A percentile compares a stretch with the other conserved stretches of the same genome.
phyloP scores from a whole-genome alignment of 2,329 filamentous ascomycete species.

The Talaromyces piceae region DNA sequence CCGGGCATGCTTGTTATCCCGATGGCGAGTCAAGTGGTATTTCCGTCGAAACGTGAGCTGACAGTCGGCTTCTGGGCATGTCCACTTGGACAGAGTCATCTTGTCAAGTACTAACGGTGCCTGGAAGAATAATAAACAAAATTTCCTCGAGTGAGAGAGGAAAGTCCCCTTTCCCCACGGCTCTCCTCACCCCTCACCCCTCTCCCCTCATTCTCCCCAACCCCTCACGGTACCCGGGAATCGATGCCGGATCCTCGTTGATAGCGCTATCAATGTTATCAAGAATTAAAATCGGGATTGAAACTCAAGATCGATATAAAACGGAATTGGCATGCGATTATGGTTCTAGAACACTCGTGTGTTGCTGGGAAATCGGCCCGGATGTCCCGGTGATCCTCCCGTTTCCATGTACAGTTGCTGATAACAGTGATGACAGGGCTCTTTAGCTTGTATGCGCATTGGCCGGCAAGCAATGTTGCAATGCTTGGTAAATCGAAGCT shows the following conservation, averaged over 20 bases:
- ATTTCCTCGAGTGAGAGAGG: neutral
- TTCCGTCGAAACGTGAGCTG: neutral
- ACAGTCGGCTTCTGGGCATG: neutral
- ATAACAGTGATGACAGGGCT: too few species aligned
- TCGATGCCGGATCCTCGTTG: neutral
- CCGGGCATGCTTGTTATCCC: constrained; percentile 1
- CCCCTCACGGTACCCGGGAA: neutral
- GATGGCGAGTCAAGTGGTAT: neutral
- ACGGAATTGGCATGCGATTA: too few species aligned
- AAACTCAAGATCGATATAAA: too few species aligned
- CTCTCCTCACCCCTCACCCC: neutral
- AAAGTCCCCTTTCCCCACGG: neutral
- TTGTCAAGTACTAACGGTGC: neutral
- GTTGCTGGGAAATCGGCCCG: too few species aligned
- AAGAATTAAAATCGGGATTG: too few species aligned
- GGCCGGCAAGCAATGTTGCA: too few species aligned
- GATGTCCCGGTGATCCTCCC: too few species aligned
- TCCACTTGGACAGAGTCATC: neutral
- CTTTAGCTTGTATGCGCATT: too few species aligned
- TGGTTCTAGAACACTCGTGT: too few species aligned
- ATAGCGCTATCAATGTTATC: neutral
- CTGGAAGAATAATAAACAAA: neutral
- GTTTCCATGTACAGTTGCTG: too few species aligned
- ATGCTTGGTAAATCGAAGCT: too few species aligned
- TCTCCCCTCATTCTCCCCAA: neutral